A percentile compares a stretch with the other conserved stretches of the same genome.
phyloP scores from a whole-genome alignment of 2,329 filamentous ascomycete genomes.

The Hypoxylon sp. region DNA sequence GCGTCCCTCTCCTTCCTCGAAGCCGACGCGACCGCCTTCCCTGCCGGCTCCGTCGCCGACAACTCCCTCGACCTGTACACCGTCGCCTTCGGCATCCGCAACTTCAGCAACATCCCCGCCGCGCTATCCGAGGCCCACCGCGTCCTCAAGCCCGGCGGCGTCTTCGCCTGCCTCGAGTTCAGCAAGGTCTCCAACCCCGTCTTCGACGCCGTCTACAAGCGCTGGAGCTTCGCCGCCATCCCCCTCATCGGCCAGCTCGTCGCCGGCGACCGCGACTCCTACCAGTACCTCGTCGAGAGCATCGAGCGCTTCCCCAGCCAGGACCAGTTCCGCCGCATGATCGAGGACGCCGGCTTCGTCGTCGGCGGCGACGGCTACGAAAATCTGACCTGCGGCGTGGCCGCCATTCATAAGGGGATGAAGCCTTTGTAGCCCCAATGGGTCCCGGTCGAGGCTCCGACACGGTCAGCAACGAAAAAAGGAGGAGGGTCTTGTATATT shows the following conservation, averaged over 20 bases:
- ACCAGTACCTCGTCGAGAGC: conserved; percentile 98
- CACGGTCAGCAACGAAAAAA: background rate
- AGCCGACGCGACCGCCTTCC: conserved; percentile 87
- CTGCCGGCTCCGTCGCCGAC: conserved; percentile 68
- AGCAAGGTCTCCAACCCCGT: conserved; percentile 77
- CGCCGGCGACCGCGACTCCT: conserved; percentile 92
- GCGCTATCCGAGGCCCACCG: conserved; percentile 87
- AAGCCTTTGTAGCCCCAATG: conserved; percentile 69
- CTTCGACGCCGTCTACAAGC: conserved; percentile 89
- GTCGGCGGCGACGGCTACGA: conserved; percentile 88
- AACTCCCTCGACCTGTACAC: conserved; percentile 93
- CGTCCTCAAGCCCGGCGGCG: conserved; percentile 91
- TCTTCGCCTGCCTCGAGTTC: conserved; percentile 98
- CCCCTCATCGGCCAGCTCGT: conserved; percentile 96
- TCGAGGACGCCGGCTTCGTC: conserved; percentile 84
- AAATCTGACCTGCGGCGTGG: conserved; percentile 91
- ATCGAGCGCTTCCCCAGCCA: conserved; percentile 94
- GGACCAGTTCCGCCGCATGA: conserved; percentile 85
- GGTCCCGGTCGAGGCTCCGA: background rate
- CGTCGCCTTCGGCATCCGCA: conserved; percentile 96
- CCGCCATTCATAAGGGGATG: conserved; percentile 95
- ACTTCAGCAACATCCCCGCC: conserved; percentile 91
- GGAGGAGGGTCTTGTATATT: conserved; percentile 6
- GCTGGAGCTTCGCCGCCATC: conserved; percentile 95
- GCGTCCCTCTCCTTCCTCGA: conserved; percentile 80